Base-by-base conservation (phyloP, 169 alveolate genomes). In the Eimeria brunetti region DNA sequence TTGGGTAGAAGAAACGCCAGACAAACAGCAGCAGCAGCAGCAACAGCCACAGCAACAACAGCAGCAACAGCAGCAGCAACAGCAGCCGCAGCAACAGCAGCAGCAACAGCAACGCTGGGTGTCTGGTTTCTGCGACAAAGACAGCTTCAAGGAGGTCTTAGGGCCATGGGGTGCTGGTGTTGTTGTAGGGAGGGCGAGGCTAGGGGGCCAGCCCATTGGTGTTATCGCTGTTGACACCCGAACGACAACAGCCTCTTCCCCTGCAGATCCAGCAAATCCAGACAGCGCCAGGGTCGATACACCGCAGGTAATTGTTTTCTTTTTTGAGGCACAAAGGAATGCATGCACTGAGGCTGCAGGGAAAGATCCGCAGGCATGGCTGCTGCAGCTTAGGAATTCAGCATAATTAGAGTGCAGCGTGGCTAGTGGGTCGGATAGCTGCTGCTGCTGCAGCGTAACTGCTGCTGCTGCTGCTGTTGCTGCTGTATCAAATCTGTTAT, bases 171-270 rank as follows among this genome's bases (percentile, higher is more conserved):
- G 98, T 27, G 93, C 94, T 73, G 96, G 97, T 33, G 98, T 97
- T 46, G 96, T 97, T 27, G 98, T 97, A 12, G 98, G 98, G 64
- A 92, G 98, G 30, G 98, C 97, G 14, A 80, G 97, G 56, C 96
- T 97, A 58, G 98, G 98, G 20, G 98, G 98, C 38, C 95, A 96
- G 64, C 98, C 98, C 16, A 91, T 97, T 73, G 98, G 98, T 24
- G 95, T 95, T 51, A 97, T 97, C 27, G 96, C 97, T 6, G 97
- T 96, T 18, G 98, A 97, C 71, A 95, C 98, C 24, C 69, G 98
- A 46, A 91, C 91, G 30, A 96, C 97, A 33, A 96, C 96, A 30
- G 95, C 97, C 27, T 51, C 73, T 18, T 80, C 92, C 18, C 97
- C 97, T 8, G 97, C 98, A 8, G 98, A 97, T 53, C 98, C 98